Evolutionary conservation across 495 filamentous ascomycete genomes (phyloP), one percentile per base, ranked within the genome.

Genomic region (Penicillium simplicissimum): DNA sequence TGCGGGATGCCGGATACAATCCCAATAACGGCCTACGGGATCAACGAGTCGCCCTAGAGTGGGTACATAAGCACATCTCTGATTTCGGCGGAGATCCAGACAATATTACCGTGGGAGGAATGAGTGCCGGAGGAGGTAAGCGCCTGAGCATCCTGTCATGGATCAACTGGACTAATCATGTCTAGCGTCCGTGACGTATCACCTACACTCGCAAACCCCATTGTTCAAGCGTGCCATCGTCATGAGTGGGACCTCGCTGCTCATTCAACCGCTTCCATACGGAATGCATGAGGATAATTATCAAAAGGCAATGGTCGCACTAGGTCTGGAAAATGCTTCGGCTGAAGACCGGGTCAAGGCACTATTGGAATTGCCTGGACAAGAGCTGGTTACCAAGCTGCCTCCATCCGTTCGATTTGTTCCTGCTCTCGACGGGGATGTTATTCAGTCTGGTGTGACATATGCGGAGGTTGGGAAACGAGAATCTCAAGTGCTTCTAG

Each of bases 31-130:
- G 72, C 17, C 67, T 76, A 9, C 60, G 73, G n/a, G 74, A 76
- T 47, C 74, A 76, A 54, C 56, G 66, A 17, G 65, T 67, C 14
- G 74, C 75, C 0, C 54, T 78, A 21, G 55, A 68, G 49, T 78
- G 75, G 75, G 74, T 76, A 14, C 67, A 67, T 17, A 75, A 66
- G 28, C 62, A 78, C 51, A 78, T 78, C 28, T 45, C 55, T 9
- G 67, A 70, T 55, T 91, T 92, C 65, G 89, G 88, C 28, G 89
- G 89, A 28, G 84, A 91, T 60, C 86, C 88, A 1, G 67, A 80
- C 7, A 86, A 88, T 61, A 82, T 91, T 11, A 85, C 86, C 8
- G 80, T 88, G 19, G 81, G 83, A 49, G 87, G 89, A 42, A 83
- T 81, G n/a, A 87, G 84, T 21, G 89, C 88, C 15, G 89, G 89